A percentile compares a stretch with the other conserved stretches of the same genome.
These are phyloP conservation scores for Pythium aristosporum DNA, from an alignment of 352 stramenopile genomes.

Conservation along the genomic window DNA sequence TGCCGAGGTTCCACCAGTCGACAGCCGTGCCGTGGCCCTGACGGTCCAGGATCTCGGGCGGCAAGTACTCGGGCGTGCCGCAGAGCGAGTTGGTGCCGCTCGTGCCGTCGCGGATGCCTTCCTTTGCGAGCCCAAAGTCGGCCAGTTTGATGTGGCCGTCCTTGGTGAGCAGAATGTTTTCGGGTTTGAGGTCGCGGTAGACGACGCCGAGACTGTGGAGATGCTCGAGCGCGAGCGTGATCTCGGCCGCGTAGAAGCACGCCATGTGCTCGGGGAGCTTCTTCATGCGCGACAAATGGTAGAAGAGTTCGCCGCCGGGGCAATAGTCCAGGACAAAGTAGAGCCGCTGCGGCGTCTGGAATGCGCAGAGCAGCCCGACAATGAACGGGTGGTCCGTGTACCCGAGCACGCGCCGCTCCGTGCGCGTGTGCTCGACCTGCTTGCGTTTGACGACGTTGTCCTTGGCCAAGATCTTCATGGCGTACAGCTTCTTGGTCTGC, in stretches of 20 bases:
- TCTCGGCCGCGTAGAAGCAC: constrained; percentile 96
- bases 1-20: constrained; percentile 57
- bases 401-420: constrained; percentile 97
- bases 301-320: constrained; percentile 97
- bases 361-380: constrained; percentile 96
- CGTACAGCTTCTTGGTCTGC: constrained; percentile 90
- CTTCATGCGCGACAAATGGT: constrained; percentile 93
- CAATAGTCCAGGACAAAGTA: constrained; percentile 91
- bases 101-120: constrained; percentile 29
- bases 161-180: constrained; percentile 92
- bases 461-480: constrained; percentile 99
- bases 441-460: constrained; percentile 91
- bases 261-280: constrained; percentile 58
- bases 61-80: constrained; percentile 58
- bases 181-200: constrained; percentile 97
- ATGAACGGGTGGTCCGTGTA: constrained; percentile 98
- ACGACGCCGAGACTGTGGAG: constrained; percentile 95
- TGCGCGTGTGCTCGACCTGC: constrained; percentile 94
- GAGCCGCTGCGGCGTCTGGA: constrained; percentile 92
- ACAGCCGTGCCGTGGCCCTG: constrained; percentile 39
- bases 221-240: constrained; percentile 94
- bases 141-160: constrained; percentile 95
- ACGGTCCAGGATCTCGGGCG: constrained; percentile 47
- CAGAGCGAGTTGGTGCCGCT: constrained; percentile 42
- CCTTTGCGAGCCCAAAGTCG: constrained; percentile 93